Evolutionary conservation across 202 grass and related monocot species (phyloP), one percentile per base, ranked within the genome.

Genomic region (Panicum hallii): DNA sequence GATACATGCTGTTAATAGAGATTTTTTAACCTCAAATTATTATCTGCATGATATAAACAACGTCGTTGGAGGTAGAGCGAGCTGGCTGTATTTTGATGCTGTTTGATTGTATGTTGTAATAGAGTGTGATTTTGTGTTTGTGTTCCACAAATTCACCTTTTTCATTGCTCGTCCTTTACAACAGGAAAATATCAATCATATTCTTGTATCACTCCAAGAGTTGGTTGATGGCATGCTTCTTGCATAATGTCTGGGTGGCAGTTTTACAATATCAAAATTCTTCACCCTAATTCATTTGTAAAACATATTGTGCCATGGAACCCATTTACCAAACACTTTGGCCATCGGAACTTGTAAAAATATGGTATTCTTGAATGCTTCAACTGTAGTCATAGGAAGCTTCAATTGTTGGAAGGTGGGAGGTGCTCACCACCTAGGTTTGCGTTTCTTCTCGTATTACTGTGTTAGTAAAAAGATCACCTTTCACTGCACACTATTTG

Each of bases 21-120:
- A 85, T 40, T 15, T 56, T 72, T 72, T 23, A 77, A 71, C 17
- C 55, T 71, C 45, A 19, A 49, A 73, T 56, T n/a, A 56, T 82
- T 71, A 17, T 79, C 75, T 72, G 42, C 66, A 73, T 83, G 71
- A 20, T 77, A 63, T 72, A 55, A 46, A 34, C 20, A 82, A 14
- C 48, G 6, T 56, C 1, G 0, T 72, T 72, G 28, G 69, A 17
- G 19, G 54, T 86, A 58, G 47, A 66, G 48, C 22, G 53, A 55
- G 17, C 22, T 34, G 19, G 0, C 16, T 6, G 66, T 68, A 67
- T 65, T 76, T 63, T 79, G 64, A 13, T 74, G 58, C 40, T 41
- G 30, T 28, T 79, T 8, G 40, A 56, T 49, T 58, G 11, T 63
- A 23, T 46, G 30, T 43, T 75, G 17, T 74, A 69, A 63, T 63